These are phyloP conservation scores for Firmiana major DNA, from an alignment of 345 rosid genomes.

Conservation along the genomic window DNA sequence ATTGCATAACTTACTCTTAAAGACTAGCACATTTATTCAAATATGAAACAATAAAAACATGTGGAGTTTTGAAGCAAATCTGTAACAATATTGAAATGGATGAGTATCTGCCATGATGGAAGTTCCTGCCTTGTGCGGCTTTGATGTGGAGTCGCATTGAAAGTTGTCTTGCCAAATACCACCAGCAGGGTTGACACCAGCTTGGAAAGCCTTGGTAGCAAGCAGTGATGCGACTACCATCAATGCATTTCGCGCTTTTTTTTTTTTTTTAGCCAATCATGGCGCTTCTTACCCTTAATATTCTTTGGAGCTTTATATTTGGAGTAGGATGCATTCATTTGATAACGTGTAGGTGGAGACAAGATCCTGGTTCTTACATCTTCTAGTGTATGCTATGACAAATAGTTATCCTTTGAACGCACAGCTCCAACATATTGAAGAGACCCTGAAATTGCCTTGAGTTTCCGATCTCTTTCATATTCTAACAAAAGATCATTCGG, in stretches of 20 bases:
- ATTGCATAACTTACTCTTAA: no score
- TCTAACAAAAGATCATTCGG: slow-evolving; percentile 9
- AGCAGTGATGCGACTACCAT: slow-evolving; percentile 34
- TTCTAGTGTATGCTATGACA: not conserved
- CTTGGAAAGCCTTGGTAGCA: slow-evolving; percentile 34
- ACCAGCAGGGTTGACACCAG: slow-evolving; percentile 18
- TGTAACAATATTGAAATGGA: no score
- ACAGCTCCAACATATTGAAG: not conserved
- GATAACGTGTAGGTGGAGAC: not conserved
- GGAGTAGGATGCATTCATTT: not conserved
- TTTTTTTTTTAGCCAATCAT: slow-evolving; percentile 12
- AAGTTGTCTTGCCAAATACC: slow-evolving; percentile 24
- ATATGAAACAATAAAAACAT: no score
- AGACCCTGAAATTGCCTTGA: not conserved
- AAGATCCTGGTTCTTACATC: not conserved
- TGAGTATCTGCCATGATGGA: no score
- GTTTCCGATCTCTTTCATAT: slow-evolving; percentile 10
- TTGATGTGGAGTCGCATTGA: no score
- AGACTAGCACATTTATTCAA: no score
- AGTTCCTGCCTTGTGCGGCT: no score
- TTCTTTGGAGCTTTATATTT: no score
- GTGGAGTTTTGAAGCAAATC: no score
- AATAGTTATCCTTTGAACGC: not conserved
- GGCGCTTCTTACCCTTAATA: not conserved
- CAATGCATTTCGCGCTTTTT: slow-evolving; percentile 19